Base-by-base conservation (phyloP, 2,329 filamentous ascomycete genomes). In the Zasmidium citrigriseum region DNA sequence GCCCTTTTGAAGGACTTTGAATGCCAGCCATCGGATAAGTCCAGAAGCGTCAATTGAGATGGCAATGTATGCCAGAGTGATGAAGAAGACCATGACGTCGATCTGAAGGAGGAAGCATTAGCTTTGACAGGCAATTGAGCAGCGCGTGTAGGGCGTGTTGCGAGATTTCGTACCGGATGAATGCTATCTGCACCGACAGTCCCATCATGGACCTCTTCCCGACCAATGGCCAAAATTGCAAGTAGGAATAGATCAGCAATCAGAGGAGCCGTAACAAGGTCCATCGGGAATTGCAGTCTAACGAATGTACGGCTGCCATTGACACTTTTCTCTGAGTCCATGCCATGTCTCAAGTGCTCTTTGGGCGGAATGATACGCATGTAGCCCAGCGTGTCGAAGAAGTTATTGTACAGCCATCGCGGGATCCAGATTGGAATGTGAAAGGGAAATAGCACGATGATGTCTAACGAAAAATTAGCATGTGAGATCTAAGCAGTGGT, bases 21-120 rank as follows among this genome's bases (percentile, higher is more conserved):
- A 89, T 0, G 89, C 88, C 21, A 90, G 70, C 62, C 80, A 91
- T 55, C 88, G 78, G 66, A 91, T 90, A 16, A 91, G 77, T 2
- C 89, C 89, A 0, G 88, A 90, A 2, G 89, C 88, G 63, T 91
- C 89, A 59, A 91, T 89, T 0, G 88, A 90, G 47, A 91, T 89
- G 48, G 89, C 88, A 59, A 91, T 90, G 66, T 91, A 91, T 2
- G 89, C 88, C 47, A 70, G 56, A 0, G 87, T 89, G 46, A 91
- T 77, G 75, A 91, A 91, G 74, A 91, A 91, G 16, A 80, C 75
- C 86, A 91, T 89, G 60, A 90, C 90, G 60, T 91, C 87, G 64
- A 89, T 81, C 0, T 88, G 88, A 1, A 79, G 78, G 64, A n/a
- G n/a, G n/a, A n/a, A n/a, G n/a, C n/a, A n/a, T n/a, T n/a, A n/a